A percentile compares a stretch with the other conserved stretches of the same genome.
phyloP scores from a whole-genome alignment of 148 eudicot species.

The Camellia sinensis region DNA sequence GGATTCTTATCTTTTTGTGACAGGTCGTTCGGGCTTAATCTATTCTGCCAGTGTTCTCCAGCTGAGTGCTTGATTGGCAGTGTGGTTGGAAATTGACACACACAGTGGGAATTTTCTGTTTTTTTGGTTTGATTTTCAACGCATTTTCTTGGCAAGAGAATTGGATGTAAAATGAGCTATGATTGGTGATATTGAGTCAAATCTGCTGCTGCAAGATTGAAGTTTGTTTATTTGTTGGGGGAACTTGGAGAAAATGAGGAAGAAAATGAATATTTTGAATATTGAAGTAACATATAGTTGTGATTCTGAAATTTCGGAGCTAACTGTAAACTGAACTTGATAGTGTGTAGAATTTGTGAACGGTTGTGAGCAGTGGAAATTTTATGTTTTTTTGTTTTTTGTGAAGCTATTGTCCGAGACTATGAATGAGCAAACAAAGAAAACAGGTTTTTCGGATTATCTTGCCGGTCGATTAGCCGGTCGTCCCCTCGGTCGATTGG shows the following conservation, averaged over 20 bases:
- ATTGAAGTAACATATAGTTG: background rate
- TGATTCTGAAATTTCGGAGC: background rate
- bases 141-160: background rate
- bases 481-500: no score
- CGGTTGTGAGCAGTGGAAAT: background rate
- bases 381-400: background rate
- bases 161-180: background rate
- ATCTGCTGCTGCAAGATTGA: constrained; percentile 17
- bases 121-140: background rate
- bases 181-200: constrained; percentile 10
- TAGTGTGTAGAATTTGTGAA: background rate
- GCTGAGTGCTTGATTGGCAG: no score
- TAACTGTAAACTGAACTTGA: background rate
- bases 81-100: no score
- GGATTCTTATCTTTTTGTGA: no score
- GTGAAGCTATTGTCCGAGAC: no score
- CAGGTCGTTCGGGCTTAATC: no score
- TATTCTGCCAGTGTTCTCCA: no score
- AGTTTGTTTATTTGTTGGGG: background rate
- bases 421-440: no score
- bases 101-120: background rate
- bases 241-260: background rate
- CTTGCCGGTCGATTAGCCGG: no score
- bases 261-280: background rate
- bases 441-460: no score